Conservation (phyloP, 768 basidiomycete species). For the Royoungia palumana region DNA sequence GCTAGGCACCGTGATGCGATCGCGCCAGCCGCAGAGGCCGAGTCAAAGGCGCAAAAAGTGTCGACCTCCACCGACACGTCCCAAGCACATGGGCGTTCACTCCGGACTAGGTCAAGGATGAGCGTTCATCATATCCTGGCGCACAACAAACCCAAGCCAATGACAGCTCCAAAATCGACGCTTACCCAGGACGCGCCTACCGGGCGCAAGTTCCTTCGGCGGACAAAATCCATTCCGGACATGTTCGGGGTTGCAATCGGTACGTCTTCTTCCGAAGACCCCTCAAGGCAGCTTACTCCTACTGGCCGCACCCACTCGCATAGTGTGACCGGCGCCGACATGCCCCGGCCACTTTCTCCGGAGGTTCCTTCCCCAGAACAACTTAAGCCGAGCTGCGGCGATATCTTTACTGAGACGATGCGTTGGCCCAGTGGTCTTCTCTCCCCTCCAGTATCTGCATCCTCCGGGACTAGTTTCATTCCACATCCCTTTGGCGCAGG, state of each 20-base stretch:
- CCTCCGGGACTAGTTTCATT: slow-evolving; percentile 31
- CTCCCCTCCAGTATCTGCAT: slow-evolving; percentile 31
- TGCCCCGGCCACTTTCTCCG: slow-evolving; percentile 40
- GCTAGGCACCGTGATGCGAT: slow-evolving; percentile 56
- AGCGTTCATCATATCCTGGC: slow-evolving; percentile 60
- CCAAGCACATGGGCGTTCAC: slow-evolving; percentile 32
- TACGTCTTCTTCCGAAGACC: slow-evolving; percentile 30
- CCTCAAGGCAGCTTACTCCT: slow-evolving; percentile 28
- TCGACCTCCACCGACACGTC: slow-evolving; percentile 34
- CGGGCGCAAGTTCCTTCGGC: slow-evolving; percentile 56
- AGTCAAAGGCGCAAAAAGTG: slow-evolving; percentile 35
- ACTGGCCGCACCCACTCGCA: slow-evolving; percentile 69
- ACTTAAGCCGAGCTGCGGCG: slow-evolving; percentile 34
- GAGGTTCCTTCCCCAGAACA: slow-evolving; percentile 23
- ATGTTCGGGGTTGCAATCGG: slow-evolving; percentile 29
- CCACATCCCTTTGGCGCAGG: slow-evolving; percentile 61
- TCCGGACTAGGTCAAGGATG: slow-evolving; percentile 59
- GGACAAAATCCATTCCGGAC: slow-evolving; percentile 75
- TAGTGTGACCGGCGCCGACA: slow-evolving; percentile 71
- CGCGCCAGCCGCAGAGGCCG: slow-evolving; percentile 58
- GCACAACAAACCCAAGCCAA: slow-evolving; percentile 48
- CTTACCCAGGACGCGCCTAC: slow-evolving; percentile 31
- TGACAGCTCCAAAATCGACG: slow-evolving; percentile 19
- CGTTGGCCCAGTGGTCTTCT: slow-evolving; percentile 45
- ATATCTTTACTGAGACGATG: slow-evolving; percentile 67